Conservation (phyloP, 257 asterid genomes). For the Nicotiana tomentosiformis region DNA sequence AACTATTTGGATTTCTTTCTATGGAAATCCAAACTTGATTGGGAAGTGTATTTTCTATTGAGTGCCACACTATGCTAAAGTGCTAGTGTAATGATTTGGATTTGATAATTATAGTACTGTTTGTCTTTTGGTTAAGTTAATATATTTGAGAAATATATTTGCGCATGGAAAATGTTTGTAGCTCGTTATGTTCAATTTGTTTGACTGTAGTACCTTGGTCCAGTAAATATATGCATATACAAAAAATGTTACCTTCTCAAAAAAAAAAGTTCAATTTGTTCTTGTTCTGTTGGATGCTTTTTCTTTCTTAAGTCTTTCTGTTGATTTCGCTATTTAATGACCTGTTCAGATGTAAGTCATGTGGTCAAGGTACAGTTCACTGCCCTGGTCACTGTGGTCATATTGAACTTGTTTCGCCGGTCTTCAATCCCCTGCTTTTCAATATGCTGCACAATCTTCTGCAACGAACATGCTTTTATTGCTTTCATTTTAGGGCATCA, state of each 20-base stretch:
- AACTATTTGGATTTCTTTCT: not conserved
- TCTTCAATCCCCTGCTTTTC: conserved; percentile 73
- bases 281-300: not conserved
- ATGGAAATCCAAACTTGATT: not conserved
- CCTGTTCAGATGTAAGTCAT: conserved; percentile 68
- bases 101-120: not conserved
- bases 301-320: not conserved
- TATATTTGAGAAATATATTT: not conserved
- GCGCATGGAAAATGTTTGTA: no score
- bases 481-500: conserved; percentile 54
- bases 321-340: not conserved
- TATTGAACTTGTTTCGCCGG: conserved; percentile 70
- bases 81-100: not conserved
- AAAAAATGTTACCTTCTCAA: no score
- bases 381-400: conserved; percentile 93
- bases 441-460: conserved; percentile 43
- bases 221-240: no score
- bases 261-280: not conserved
- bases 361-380: conserved; percentile 48
- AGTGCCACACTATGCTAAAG: not conserved
- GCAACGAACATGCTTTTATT: conserved; percentile 53
- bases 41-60: not conserved
- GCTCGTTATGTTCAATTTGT: no score
- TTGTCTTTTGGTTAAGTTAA: not conserved
- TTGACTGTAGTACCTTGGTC: no score